Evolutionary conservation across 495 filamentous ascomycete species (phyloP).

Genomic region (Platismatia glauca): DNA sequence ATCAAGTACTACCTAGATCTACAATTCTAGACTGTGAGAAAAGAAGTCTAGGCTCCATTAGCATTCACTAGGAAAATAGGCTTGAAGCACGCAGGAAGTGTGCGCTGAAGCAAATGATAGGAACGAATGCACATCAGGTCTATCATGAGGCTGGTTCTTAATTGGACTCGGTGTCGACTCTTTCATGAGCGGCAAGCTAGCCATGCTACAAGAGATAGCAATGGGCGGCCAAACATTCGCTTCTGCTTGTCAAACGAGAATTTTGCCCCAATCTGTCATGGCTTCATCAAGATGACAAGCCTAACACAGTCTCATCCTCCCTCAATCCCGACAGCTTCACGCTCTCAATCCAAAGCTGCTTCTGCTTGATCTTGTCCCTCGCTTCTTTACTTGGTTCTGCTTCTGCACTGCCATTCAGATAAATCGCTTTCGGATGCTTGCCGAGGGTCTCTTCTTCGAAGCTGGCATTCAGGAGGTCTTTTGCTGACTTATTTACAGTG

Average conservation of each 20-base stretch:
- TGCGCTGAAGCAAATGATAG: neutral
- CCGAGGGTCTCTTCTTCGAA: neutral
- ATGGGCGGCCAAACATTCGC: neutral
- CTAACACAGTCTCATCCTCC: neutral
- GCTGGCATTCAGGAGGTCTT: neutral
- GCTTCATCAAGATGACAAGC: neutral
- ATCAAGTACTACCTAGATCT: neutral
- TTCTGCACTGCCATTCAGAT: neutral
- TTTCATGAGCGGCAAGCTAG: neutral
- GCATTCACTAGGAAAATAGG: neutral
- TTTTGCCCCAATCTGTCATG: neutral
- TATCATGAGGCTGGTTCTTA: neutral
- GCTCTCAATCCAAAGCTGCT: neutral
- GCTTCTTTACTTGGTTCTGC: neutral
- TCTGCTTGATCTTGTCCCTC: neutral
- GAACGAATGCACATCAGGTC: neutral
- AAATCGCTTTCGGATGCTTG: neutral
- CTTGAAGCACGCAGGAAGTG: neutral
- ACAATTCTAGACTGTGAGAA: neutral
- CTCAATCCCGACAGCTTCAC: neutral
- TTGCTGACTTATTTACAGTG: neutral
- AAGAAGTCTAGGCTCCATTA: neutral
- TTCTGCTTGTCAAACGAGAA: neutral
- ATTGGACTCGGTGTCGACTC: neutral
- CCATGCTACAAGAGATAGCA: neutral